Conservation (phyloP, 768 basidiomycete species). For the Collybiopsis confluens region DNA sequence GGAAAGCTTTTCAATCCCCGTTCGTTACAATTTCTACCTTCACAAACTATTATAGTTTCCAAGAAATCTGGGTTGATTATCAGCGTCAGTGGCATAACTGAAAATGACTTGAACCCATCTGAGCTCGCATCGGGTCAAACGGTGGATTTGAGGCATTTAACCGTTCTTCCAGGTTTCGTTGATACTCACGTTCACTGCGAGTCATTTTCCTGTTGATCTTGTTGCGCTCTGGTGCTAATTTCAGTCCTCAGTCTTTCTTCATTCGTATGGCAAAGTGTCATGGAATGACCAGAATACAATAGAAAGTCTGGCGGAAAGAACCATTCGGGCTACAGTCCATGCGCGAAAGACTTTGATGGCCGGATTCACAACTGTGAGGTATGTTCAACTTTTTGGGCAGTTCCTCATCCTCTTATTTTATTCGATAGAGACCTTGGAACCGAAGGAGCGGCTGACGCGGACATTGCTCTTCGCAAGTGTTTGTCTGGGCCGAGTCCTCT, state of each 20-base stretch:
- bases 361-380: conserved; percentile 64
- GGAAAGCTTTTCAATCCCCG: conserved; percentile 51
- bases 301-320: conserved; percentile 55
- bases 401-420: neutral
- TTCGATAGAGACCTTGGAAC: conserved; percentile 59
- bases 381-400: conserved; percentile 9
- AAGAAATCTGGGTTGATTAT: conserved; percentile 43
- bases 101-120: conserved; percentile 1
- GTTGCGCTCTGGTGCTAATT: neutral
- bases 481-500: conserved; percentile 41
- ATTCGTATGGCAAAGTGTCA: conserved; percentile 53
- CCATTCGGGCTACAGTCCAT: conserved; percentile 56
- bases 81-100: conserved; percentile 26
- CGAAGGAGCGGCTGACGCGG: conserved; percentile 61
- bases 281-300: conserved; percentile 62
- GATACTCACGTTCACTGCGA: conserved; percentile 54
- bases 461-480: conserved; percentile 54
- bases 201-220: conserved; percentile 11
- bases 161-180: conserved; percentile 54
- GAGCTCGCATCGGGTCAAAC: neutral
- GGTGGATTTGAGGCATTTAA: conserved; percentile 42
- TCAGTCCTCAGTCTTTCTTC: conserved; percentile 46
- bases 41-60: conserved; percentile 47
- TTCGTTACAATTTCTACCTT: conserved; percentile 32
- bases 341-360: conserved; percentile 54